Conservation (phyloP, 164 flowering plant species). For the Vitis rupestris region DNA sequence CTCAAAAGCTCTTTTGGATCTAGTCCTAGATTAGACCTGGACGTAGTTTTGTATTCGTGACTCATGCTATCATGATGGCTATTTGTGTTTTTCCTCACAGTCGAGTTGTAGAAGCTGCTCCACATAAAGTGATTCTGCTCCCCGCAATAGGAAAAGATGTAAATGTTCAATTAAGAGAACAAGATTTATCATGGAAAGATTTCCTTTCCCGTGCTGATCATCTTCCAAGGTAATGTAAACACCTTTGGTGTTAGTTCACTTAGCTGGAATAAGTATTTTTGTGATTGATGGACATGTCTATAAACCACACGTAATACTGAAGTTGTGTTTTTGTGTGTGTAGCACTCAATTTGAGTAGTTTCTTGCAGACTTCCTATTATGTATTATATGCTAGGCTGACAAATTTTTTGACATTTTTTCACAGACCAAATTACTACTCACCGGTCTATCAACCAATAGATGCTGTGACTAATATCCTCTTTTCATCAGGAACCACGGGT, state of each 20-base stretch:
- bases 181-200: constrained; percentile 74
- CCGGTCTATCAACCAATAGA: constrained; percentile 68
- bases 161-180: constrained; percentile 53
- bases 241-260: neutral
- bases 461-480: constrained; percentile 66
- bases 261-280: too few relatives aligned
- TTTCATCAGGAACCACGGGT: constrained; percentile 99
- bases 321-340: too few relatives aligned
- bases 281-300: too few relatives aligned
- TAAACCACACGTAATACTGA: too few relatives aligned
- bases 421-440: constrained; percentile 53
- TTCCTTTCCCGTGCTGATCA: constrained; percentile 51
- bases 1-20: too few relatives aligned
- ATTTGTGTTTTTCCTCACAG: constrained; percentile 38
- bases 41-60: neutral
- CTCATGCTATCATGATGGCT: neutral
- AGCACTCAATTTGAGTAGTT: too few relatives aligned
- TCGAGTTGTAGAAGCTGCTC: constrained; percentile 73
- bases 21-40: neutral
- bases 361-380: too few relatives aligned
- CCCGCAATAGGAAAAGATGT: constrained; percentile 67
- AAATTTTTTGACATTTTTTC: constrained; percentile 1
- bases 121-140: constrained; percentile 64
- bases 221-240: constrained; percentile 51
- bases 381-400: too few relatives aligned